Conservation (phyloP, 2,329 filamentous ascomycete genomes). For the Epichloe gansuensis region DNA sequence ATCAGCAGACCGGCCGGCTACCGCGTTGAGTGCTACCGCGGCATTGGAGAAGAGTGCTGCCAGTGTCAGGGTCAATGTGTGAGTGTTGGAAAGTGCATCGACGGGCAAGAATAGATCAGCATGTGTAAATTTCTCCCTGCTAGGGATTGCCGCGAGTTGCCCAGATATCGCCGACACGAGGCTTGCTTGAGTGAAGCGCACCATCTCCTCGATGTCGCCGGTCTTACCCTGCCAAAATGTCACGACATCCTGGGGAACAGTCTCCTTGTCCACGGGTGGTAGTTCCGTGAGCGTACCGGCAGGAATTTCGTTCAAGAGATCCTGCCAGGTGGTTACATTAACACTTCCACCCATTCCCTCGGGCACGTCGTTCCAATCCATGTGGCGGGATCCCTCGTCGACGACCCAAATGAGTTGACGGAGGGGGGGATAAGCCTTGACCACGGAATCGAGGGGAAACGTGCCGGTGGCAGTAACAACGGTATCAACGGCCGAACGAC, state of each 20-base stretch:
- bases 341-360: slow-evolving; percentile 61
- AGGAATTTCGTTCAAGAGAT: slow-evolving; percentile 63
- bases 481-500: slow-evolving; percentile 61
- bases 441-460: slow-evolving; percentile 66
- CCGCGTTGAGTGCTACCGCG: slow-evolving; percentile 78
- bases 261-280: slow-evolving; percentile 44
- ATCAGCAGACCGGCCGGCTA: slow-evolving; percentile 60
- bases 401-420: slow-evolving; percentile 84
- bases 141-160: slow-evolving; percentile 63
- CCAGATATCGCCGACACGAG: slow-evolving; percentile 77
- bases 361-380: slow-evolving; percentile 90
- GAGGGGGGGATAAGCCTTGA: slow-evolving; percentile 55
- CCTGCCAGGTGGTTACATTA: slow-evolving; percentile 85
- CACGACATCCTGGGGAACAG: slow-evolving; percentile 40
- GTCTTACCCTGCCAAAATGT: slow-evolving; percentile 52
- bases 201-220: slow-evolving; percentile 49
- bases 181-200: slow-evolving; percentile 72
- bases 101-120: slow-evolving; percentile 76
- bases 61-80: slow-evolving; percentile 68
- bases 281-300: slow-evolving; percentile 46
- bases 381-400: slow-evolving; percentile 76
- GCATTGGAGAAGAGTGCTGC: slow-evolving; percentile 74
- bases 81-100: slow-evolving; percentile 66
- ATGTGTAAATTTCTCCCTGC: slow-evolving; percentile 56
- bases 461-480: slow-evolving; percentile 75